These are phyloP conservation scores for Fraxinus latifolia DNA, from an alignment of 305 asterid genomes.

Conservation along the genomic window DNA sequence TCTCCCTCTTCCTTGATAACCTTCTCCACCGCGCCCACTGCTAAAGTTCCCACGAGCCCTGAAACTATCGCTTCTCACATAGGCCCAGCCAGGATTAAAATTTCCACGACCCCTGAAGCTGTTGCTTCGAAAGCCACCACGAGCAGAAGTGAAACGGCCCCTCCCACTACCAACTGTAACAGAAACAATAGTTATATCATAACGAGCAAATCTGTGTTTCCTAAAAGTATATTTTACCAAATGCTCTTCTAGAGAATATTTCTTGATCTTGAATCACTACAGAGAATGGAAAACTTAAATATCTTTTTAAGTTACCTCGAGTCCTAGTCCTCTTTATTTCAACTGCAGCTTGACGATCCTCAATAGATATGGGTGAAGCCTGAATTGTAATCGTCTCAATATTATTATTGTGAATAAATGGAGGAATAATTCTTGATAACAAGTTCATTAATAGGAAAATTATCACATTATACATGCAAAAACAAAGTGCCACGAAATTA, in stretches of 20 bases:
- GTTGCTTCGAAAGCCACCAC: conserved; percentile 65
- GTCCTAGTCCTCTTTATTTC: conserved; percentile 79
- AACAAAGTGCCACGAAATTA: not conserved
- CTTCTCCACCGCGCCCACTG: conserved; percentile 31
- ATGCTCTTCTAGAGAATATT: not conserved
- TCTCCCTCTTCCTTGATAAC: not conserved
- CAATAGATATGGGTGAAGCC: conserved; percentile 77
- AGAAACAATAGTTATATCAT: not conserved
- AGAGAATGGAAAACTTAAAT: not conserved
- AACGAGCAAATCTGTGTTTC: not conserved
- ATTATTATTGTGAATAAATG: not conserved
- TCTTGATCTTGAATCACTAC: not conserved
- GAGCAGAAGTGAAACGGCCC: conserved; percentile 52
- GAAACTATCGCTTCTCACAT: conserved; percentile 54
- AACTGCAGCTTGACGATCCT: conserved; percentile 62
- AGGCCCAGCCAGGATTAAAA: conserved; percentile 47
- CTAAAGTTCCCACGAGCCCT: conserved; percentile 57
- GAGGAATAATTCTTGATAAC: conserved; percentile 2
- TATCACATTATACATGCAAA: not conserved
- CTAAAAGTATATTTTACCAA: too few relatives aligned
- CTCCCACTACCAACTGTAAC: conserved; percentile 62
- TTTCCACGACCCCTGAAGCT: conserved; percentile 62
- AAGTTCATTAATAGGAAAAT: not conserved
- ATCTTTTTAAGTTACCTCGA: conserved; percentile 45
- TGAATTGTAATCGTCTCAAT: conserved; percentile 22